phyloP scores from a whole-genome alignment of 139 green algal genomes.

The Tetraselmis chui region DNA sequence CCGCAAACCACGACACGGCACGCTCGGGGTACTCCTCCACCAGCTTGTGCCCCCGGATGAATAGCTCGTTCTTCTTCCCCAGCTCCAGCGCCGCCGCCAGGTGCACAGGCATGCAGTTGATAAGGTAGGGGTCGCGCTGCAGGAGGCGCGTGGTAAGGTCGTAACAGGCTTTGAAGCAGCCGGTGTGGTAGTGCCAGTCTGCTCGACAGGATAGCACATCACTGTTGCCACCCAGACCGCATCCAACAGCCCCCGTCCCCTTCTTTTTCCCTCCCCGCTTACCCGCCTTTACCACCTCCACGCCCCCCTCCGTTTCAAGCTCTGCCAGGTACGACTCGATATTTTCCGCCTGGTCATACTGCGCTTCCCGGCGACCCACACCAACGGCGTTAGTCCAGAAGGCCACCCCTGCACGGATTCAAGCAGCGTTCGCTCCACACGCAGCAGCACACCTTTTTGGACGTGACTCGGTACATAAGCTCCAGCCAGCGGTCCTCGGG shows the following conservation, averaged over 20 bases:
- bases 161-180: constrained; percentile 42
- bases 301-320: constrained; percentile 31
- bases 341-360: constrained; percentile 41
- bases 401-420: constrained; percentile 18
- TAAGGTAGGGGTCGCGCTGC: constrained; percentile 61
- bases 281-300: no score
- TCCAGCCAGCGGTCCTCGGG: constrained; percentile 61
- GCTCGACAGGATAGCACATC: constrained; percentile 67
- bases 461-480: constrained; percentile 62
- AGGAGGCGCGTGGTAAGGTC: constrained; percentile 55
- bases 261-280: no score
- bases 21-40: constrained; percentile 76
- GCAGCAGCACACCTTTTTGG: constrained; percentile 48
- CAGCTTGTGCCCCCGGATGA: constrained; percentile 67
- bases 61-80: constrained; percentile 83
- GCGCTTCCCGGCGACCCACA: no score
- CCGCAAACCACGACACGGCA: constrained; percentile 81
- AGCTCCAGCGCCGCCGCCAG: constrained; percentile 74
- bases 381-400: no score
- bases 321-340: constrained; percentile 37
- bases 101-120: constrained; percentile 56
- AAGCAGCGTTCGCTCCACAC: background rate
- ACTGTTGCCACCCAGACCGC: constrained; percentile 51
- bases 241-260: constrained; percentile 22
- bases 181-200: constrained; percentile 62